These are phyloP conservation scores for Obelidium mucronatum DNA, from an alignment of 192 early-diverging fungal species.

Conservation along the genomic window DNA sequence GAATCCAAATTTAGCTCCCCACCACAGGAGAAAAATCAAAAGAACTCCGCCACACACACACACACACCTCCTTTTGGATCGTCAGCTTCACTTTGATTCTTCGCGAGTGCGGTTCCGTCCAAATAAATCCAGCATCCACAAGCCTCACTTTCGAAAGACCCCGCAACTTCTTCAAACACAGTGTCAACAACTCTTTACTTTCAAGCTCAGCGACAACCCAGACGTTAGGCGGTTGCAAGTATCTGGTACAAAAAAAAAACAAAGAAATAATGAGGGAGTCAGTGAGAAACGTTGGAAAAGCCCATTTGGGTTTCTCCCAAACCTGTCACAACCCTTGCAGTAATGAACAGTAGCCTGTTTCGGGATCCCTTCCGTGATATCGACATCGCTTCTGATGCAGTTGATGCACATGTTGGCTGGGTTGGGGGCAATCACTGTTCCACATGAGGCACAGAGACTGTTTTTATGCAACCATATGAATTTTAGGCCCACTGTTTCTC, in stretches of 20 bases:
- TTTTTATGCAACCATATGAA: too few relatives aligned
- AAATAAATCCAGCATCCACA: conserved; percentile 97
- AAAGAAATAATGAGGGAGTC: background rate
- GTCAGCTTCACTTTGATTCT: conserved; percentile 97
- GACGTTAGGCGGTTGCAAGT: conserved; percentile 91
- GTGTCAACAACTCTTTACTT: conserved; percentile 85
- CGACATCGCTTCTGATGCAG: conserved; percentile 96
- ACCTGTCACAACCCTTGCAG: conserved; percentile 95
- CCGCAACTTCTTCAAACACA: conserved; percentile 93
- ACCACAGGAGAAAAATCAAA: background rate
- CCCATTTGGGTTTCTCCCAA: background rate
- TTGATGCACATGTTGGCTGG: conserved; percentile 98
- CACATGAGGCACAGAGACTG: conserved; percentile 93
- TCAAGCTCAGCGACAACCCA: conserved; percentile 93
- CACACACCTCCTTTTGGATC: conserved; percentile 92
- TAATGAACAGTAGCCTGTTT: conserved; percentile 96
- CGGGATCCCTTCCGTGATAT: conserved; percentile 98
- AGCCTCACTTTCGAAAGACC: conserved; percentile 92
- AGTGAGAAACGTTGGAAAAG: too few relatives aligned
- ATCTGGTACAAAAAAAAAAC: conserved; percentile 39
- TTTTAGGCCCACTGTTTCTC: too few relatives aligned
- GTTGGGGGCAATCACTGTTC: conserved; percentile 92
- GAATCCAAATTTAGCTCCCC: too few relatives aligned
- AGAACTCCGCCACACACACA: background rate
- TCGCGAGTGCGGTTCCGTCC: conserved; percentile 94